Percentiles rank a stretch among this genome's conserved stretches.
Conservation (phyloP, 306 rosid species). For the Lupinus albus region DNA sequence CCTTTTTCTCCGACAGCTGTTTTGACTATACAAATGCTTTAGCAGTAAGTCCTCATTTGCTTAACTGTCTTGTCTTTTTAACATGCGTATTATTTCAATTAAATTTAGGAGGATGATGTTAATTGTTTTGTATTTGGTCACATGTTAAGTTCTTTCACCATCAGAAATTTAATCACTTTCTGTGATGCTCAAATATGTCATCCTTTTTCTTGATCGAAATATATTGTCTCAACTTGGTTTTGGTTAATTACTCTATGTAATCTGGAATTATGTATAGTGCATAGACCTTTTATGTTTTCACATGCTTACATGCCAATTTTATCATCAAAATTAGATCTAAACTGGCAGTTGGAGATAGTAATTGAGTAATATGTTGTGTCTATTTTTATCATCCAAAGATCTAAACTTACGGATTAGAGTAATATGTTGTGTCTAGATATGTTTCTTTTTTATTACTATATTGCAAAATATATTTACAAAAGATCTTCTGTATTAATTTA, state of each 20-base stretch:
- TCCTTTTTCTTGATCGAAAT: not conserved
- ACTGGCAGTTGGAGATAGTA: not conserved
- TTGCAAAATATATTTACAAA: not conserved
- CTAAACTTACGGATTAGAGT: conserved; percentile 2
- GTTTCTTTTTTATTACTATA: not conserved
- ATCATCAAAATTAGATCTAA: not conserved
- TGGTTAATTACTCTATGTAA: not conserved
- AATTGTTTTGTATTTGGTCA: conserved; percentile 22
- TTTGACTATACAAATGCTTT: conserved; percentile 92
- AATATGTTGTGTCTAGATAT: not conserved
- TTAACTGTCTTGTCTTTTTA: conserved; percentile 27
- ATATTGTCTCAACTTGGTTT: conserved; percentile 24
- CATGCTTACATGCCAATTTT: not conserved
- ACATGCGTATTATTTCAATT: conserved; percentile 16
- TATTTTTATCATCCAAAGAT: not conserved
- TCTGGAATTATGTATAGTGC: not conserved
- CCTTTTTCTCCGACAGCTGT: conserved; percentile 67
- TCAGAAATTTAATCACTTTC: conserved; percentile 23
- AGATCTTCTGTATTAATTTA: not conserved
- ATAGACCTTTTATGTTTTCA: not conserved
- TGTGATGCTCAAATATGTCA: not conserved
- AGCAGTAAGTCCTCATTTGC: conserved; percentile 67
- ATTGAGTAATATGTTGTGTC: too few species aligned
- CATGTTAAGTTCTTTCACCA: not conserved
- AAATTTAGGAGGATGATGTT: not conserved